These are phyloP conservation scores for Calonectria naviculata DNA, from an alignment of 2,329 filamentous ascomycete species.

Conservation along the genomic window DNA sequence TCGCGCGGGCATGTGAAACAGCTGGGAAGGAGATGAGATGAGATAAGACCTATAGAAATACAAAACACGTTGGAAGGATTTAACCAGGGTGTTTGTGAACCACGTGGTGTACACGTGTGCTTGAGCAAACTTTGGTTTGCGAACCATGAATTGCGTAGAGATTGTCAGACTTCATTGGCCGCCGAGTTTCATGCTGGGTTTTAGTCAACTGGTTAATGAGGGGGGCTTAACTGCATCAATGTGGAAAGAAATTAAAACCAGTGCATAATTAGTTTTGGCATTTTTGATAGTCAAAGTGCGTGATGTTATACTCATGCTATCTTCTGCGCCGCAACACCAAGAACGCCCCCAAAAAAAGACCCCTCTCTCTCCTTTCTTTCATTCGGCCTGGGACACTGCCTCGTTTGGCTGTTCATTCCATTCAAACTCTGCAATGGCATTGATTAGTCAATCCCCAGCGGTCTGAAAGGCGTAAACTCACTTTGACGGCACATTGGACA, in stretches of 20 bases:
- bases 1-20: no score
- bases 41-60: no score
- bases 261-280: neutral
- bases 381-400: conserved; percentile 41
- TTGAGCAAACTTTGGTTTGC: no score
- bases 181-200: neutral
- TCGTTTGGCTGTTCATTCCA: conserved; percentile 53
- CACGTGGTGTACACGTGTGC: no score
- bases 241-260: neutral
- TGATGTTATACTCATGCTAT: conserved; percentile 19
- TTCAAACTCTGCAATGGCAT: conserved; percentile 50
- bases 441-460: neutral
- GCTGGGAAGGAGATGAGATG: no score
- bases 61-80: no score
- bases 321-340: conserved; percentile 34
- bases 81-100: no score
- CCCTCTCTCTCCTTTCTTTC: conserved; percentile 6
- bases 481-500: conserved; percentile 99
- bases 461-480: conserved; percentile 53
- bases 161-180: neutral
- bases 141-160: neutral
- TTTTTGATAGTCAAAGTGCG: neutral
- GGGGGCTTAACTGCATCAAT: neutral
- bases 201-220: neutral
- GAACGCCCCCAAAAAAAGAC: conserved; percentile 28